Evolutionary conservation across 2,329 filamentous ascomycete genomes (phyloP), one percentile per base, ranked within the genome.

Genomic region (Xylaria sp.): DNA sequence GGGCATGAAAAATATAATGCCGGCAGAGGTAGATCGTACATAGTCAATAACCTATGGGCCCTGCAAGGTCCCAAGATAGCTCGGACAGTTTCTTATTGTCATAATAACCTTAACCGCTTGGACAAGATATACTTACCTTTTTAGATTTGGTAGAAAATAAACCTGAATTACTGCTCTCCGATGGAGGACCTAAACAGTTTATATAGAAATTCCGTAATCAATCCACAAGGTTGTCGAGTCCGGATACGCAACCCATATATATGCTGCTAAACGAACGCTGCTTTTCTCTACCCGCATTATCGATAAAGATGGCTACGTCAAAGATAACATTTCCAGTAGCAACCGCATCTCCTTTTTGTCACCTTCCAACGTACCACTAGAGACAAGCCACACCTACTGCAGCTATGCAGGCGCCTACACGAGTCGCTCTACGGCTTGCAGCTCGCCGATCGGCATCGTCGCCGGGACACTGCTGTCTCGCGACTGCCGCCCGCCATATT

Each of bases 341-440:
- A 48, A 50, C 28, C 34, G 18, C 23, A 15, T 18, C 51, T 44
- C 32, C 52, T 62, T 20, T 8, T 28, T n/a, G 10, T 4, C 3
- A 15, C 23, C 20, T n/a, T 18, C 18, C 25, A 59, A 48, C 48
- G 46, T 13, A 57, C 20, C 54, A 32, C 54, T 13, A 13, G 28
- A 44, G 39, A 44, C 50, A 20, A 54, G 18, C 23, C 23, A 50
- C 20, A 56, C 12, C 62, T 56, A 68, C 50, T 37, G 67, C 50
- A 76, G 63, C 60, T 48, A 87, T 87, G 85, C 82, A 82, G 70
- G 75, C 80, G 28, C 72, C 81, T 41, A 75, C 81, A 28, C 80
- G 80, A 76, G 73, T 82, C 73, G 77, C 81, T n/a, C 74, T 84
- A 28, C 80, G 80, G 55, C 76, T 80, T 56, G 75, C 77, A 63